These are phyloP conservation scores for Quercus engelmannii DNA, from an alignment of 306 rosid species.

Conservation along the genomic window DNA sequence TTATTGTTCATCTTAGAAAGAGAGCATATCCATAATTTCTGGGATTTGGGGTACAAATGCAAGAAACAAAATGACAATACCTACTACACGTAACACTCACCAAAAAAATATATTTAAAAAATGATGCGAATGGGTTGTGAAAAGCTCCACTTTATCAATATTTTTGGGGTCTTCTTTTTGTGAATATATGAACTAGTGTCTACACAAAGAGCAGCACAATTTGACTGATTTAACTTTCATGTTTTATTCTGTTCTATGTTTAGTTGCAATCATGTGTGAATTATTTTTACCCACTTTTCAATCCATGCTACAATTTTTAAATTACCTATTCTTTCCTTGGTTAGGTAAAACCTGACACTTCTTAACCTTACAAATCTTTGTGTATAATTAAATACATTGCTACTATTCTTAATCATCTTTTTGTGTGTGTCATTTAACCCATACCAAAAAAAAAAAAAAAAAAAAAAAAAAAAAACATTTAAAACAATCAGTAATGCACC, in stretches of 20 bases:
- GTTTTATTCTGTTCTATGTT: neutral
- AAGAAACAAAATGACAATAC: neutral
- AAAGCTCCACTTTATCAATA: neutral
- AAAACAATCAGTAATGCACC: too few relatives aligned
- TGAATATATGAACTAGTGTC: neutral
- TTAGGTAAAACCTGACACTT: neutral
- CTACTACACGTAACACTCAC: too few relatives aligned
- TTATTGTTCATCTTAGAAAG: too few relatives aligned
- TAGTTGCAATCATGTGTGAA: neutral
- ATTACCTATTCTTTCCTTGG: neutral
- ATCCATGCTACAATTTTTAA: neutral
- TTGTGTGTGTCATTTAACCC: neutral
- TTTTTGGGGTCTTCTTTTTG: neutral
- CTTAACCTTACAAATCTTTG: neutral
- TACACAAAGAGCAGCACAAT: neutral
- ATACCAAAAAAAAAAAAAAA: too few relatives aligned
- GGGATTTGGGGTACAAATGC: neutral
- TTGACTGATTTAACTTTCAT: neutral
- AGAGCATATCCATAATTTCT: neutral
- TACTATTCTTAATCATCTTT: too few relatives aligned
- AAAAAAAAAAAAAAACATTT: neutral
- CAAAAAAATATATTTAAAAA: neutral
- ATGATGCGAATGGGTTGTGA: neutral
- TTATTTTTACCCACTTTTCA: neutral
- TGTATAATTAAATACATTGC: neutral